These are phyloP conservation scores for Cercospora berteroae DNA, from an alignment of 2,329 filamentous ascomycete genomes.

Conservation along the genomic window DNA sequence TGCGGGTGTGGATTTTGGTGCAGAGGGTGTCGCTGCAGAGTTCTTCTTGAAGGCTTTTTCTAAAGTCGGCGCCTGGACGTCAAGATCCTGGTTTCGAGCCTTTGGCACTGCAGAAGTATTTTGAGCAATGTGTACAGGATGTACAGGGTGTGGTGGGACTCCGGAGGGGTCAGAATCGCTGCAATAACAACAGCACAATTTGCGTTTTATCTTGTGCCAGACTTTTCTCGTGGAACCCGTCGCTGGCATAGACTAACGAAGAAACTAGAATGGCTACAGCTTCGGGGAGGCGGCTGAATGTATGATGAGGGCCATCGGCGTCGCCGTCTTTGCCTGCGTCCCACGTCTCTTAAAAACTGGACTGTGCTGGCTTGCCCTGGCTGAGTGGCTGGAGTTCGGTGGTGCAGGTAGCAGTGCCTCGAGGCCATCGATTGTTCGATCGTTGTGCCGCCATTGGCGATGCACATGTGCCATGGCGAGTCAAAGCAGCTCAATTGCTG, in stretches of 20 bases:
- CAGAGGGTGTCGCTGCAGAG: too few species aligned
- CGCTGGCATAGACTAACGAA: background rate
- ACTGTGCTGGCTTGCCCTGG: background rate
- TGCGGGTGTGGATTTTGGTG: background rate
- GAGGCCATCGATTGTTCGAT: background rate
- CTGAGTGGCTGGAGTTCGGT: constrained; percentile 8
- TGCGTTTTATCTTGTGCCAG: constrained; percentile 12
- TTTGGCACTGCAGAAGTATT: background rate
- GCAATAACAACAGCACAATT: constrained; percentile 11
- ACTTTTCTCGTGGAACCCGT: background rate
- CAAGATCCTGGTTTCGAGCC: background rate
- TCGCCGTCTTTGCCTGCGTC: background rate
- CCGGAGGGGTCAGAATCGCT: background rate
- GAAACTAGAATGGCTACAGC: background rate
- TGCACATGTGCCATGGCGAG: background rate
- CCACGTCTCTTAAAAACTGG: background rate
- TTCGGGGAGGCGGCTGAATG: constrained; percentile 1
- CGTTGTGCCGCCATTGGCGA: background rate
- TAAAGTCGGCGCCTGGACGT: background rate
- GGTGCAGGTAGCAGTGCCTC: constrained; percentile 1
- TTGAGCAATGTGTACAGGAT: background rate
- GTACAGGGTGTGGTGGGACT: background rate
- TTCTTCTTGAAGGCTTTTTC: background rate
- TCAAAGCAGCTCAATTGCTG: constrained; percentile 1
- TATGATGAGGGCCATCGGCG: background rate